Evolutionary conservation across 129 eudicot genomes (phyloP).

Genomic region (Flaveria trinervia): DNA sequence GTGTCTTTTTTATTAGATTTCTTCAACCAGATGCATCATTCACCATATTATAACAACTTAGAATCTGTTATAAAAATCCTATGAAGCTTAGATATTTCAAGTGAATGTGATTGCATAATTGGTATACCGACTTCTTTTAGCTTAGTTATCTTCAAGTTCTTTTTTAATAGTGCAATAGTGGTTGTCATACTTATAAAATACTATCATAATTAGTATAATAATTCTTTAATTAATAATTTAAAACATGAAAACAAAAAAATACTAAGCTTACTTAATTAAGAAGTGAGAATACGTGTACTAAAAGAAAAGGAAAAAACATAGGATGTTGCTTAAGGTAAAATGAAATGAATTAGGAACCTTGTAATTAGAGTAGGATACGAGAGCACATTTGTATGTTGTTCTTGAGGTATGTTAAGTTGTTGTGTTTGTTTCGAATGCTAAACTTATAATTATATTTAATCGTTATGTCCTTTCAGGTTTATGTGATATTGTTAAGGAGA

Average conservation of each 20-base stretch:
- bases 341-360: conserved; percentile 27
- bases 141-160: too few relatives aligned
- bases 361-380: conserved; percentile 28
- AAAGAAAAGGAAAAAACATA: not conserved
- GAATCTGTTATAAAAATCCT: not conserved
- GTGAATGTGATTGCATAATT: not conserved
- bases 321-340: conserved; percentile 34
- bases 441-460: too few relatives aligned
- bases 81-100: not conserved
- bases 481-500: too few relatives aligned
- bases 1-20: too few relatives aligned
- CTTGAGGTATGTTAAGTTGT: too few relatives aligned
- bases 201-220: not conserved
- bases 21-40: too few relatives aligned
- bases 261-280: not conserved
- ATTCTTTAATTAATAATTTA: too few relatives aligned
- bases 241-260: too few relatives aligned
- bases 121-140: not conserved
- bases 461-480: too few relatives aligned
- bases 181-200: not conserved
- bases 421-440: too few relatives aligned
- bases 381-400: conserved; percentile 21
- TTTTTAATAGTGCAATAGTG: not conserved
- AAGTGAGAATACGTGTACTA: not conserved
- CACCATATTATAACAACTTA: not conserved